Evolutionary conservation across 1,139 yeast genomes (phyloP).

Genomic region (Zygoascus sp.): DNA sequence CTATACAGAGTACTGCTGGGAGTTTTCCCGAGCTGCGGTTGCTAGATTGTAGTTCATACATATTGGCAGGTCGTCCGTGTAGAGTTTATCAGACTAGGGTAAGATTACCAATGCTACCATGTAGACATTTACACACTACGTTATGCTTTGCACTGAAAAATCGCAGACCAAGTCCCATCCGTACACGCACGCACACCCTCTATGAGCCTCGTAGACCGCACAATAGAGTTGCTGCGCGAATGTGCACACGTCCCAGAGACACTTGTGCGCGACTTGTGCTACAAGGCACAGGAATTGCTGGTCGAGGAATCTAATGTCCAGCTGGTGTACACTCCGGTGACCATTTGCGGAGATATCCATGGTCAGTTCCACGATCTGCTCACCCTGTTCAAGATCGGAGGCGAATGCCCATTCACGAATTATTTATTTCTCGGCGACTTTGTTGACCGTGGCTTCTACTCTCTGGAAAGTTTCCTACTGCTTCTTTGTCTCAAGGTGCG

Average conservation of each 20-base stretch:
- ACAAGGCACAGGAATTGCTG: conserved; percentile 82
- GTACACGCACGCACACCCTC: neutral
- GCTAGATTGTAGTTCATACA: too few species aligned
- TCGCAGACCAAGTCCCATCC: neutral
- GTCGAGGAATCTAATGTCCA: conserved; percentile 91
- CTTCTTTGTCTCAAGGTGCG: conserved; percentile 78
- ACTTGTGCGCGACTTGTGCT: conserved; percentile 75
- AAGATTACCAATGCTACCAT: too few species aligned
- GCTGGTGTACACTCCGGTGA: conserved; percentile 92
- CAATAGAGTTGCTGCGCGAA: conserved; percentile 54
- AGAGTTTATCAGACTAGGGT: too few species aligned
- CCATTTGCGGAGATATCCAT: conserved; percentile 96
- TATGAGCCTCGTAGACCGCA: conserved; percentile 32
- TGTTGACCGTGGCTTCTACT: conserved; percentile 97
- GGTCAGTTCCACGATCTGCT: conserved; percentile 93
- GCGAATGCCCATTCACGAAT: conserved; percentile 75
- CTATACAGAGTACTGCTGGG: too few species aligned
- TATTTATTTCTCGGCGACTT: conserved; percentile 71
- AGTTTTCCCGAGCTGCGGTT: too few species aligned
- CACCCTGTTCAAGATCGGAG: conserved; percentile 79
- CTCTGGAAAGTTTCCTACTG: conserved; percentile 77
- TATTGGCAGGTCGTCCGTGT: too few species aligned
- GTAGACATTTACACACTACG: too few species aligned
- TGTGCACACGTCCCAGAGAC: conserved; percentile 82
- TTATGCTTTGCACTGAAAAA: too few species aligned